phyloP scores from a whole-genome alignment of 495 filamentous ascomycete genomes.

The Cercophora samala region DNA sequence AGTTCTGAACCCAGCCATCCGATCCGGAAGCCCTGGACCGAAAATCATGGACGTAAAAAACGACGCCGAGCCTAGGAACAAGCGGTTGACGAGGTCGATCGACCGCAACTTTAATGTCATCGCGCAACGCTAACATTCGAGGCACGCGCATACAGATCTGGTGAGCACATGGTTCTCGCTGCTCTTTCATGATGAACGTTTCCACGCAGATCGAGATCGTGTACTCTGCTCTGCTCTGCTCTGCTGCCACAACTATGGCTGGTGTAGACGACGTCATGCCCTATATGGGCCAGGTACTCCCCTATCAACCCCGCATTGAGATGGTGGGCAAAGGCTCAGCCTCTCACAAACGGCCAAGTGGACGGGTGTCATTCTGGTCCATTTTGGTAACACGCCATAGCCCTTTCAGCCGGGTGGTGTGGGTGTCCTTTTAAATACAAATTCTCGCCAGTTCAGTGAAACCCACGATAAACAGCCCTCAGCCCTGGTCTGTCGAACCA shows the following conservation, averaged over 20 bases:
- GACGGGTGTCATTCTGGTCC: constrained; percentile 22
- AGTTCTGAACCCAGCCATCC: not conserved
- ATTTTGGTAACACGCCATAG: constrained; percentile 22
- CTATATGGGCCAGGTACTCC: constrained; percentile 3
- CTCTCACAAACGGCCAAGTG: constrained; percentile 37
- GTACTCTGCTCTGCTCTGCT: not conserved
- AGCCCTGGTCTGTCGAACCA: not conserved
- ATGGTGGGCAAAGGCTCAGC: constrained; percentile 19
- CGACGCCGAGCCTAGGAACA: constrained; percentile 7
- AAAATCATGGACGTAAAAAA: constrained; percentile 1
- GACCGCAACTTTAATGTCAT: not conserved
- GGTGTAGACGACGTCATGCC: not conserved
- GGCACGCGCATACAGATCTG: not conserved
- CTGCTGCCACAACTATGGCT: not conserved
- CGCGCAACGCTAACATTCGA: not conserved
- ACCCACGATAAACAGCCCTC: not conserved
- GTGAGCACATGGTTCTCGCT: not conserved
- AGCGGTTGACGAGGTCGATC: constrained; percentile 3
- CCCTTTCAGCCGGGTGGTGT: constrained; percentile 13
- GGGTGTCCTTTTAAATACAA: constrained; percentile 7
- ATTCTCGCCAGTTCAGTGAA: constrained; percentile 4
- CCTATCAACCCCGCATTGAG: constrained; percentile 14
- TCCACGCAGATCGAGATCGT: not conserved
- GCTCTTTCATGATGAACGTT: not conserved
- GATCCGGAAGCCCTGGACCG: not conserved